Evolutionary conservation across 2,329 filamentous ascomycete species (phyloP), one percentile per base, ranked within the genome.

Genomic region (Aureobasidium sp.): DNA sequence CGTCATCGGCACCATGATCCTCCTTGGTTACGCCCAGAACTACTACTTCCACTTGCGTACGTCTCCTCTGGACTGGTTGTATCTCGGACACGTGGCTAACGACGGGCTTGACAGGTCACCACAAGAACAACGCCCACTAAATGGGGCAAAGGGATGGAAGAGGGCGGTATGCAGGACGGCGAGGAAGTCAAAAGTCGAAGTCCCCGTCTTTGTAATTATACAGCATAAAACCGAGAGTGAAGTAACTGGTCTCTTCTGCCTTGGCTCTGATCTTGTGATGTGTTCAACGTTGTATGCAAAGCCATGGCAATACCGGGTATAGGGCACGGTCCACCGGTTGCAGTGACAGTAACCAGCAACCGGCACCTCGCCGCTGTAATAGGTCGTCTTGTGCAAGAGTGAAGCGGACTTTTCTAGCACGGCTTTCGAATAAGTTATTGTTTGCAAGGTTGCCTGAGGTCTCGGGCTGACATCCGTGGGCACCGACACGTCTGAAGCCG

Each of bases 51-150:
- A 99, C 81, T 85, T 99, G 74, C 91, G 94, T 99, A 87, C 79
- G 90, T 60, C 45, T 17, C 22, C 14, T 22, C 36, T 36, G 44
- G 86, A 61, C 12, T 22, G 59, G 41, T 58, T 59, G 9, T 44
- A 42, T 22, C 44, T 45, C 51, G 41, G 65, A 65, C 71, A 67
- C 74, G 66, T 34, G 34, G 57, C 57, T 60, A 42, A 67, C 36
- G 68, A 62, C 61, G 48, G 64, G 49, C 59, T 61, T 15, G 42
- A 20, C 70, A 99, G 94, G 94, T 73, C 93, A 99, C 86, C 93
- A 97, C 89, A 99, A 99, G 90, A 97, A 99, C 89, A 95, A 99
- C 79, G 90, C 91, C 72, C 94, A 99, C 84, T 99, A 95, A 69
- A 63, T 36, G 39, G 61, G 42, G 29, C 42, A 39, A 34, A 17